Evolutionary conservation across 2,329 filamentous ascomycete genomes (phyloP).

Genomic region (Karstenula rhodostoma): DNA sequence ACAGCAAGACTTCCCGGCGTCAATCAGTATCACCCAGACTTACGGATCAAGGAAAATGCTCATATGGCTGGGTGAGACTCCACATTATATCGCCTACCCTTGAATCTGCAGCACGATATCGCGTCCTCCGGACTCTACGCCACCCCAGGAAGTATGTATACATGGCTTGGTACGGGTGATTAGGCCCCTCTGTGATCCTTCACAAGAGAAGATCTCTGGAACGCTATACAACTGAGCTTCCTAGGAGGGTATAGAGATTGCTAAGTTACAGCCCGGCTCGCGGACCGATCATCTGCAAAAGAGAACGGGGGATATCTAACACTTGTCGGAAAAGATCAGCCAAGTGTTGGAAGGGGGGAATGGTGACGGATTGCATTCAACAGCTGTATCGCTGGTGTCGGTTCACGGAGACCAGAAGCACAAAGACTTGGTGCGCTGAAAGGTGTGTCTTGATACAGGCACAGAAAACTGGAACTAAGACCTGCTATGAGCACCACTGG

Average conservation of each 20-base stretch:
- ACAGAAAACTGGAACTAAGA: too few relatives aligned
- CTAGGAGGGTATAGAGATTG: not conserved
- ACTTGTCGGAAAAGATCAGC: not conserved
- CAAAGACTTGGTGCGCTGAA: not conserved
- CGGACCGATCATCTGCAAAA: not conserved
- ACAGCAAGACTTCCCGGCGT: not conserved
- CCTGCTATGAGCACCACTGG: too few relatives aligned
- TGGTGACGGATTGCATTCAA: not conserved
- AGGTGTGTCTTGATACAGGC: not conserved
- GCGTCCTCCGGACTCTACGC: not conserved
- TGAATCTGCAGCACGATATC: not conserved
- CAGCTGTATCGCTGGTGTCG: not conserved
- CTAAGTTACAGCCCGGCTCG: not conserved
- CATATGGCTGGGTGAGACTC: too few relatives aligned
- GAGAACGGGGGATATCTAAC: not conserved
- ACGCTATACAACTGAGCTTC: too few relatives aligned
- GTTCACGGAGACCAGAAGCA: not conserved
- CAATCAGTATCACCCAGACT: not conserved
- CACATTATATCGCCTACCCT: too few relatives aligned
- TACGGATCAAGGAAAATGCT: not conserved
- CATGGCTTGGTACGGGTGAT: too few relatives aligned
- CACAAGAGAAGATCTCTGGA: too few relatives aligned
- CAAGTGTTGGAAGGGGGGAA: not conserved
- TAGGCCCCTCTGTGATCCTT: too few relatives aligned
- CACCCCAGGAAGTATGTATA: too few relatives aligned